Base-by-base conservation (phyloP, 257 asterid species). In the Linderniella brevidens region DNA sequence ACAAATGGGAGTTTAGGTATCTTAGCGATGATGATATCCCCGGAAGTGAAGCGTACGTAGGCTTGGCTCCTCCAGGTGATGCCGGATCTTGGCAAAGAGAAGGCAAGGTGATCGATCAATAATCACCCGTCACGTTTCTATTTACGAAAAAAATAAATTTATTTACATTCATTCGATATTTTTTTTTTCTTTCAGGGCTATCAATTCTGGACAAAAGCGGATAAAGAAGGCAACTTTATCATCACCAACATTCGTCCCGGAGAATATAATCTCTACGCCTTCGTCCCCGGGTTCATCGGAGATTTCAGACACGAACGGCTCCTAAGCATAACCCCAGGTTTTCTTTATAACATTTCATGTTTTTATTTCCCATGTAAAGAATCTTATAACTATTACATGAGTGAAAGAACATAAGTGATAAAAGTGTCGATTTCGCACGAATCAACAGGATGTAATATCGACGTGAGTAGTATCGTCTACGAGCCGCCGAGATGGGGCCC, bases 81-180 rank as follows among this genome's bases (percentile, higher is more conserved):
- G 58, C 40, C 0, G 94, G 94, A 58, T 79, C 93, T 1, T 86
- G 97, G 94, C 93, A 79, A 67, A 45, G 11, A 0, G 82, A 77
- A 0, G 46, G 66, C 51, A 77, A 86, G 93, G 94, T 25, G 32
- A 25, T 25, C 32, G 32, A 25, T 25, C 32, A 6, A 25, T 25
- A 25, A 25, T 6, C 32, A 25, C 6, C 32, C 32, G 6, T 25
- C 32, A 6, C 32, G 3, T 25, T 25, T 25, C 32, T 6, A 3
- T 25, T 6, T 25, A 25, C 6, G 32, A 25, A 6, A 25, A 25
- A 25, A 25, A n/a, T n/a, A n/a, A n/a, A n/a, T n/a, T 25, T 25
- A 6, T 25, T 25, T 25, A 25, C 6, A 25, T 40, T 35, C 37
- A 35, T 42, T 9, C 32, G 32, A 25, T 2, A n/a, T n/a, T 32